A percentile compares a stretch with the other conserved stretches of the same genome.
phyloP scores from a whole-genome alignment of 768 basidiomycete species.

The Russula vinacea region DNA sequence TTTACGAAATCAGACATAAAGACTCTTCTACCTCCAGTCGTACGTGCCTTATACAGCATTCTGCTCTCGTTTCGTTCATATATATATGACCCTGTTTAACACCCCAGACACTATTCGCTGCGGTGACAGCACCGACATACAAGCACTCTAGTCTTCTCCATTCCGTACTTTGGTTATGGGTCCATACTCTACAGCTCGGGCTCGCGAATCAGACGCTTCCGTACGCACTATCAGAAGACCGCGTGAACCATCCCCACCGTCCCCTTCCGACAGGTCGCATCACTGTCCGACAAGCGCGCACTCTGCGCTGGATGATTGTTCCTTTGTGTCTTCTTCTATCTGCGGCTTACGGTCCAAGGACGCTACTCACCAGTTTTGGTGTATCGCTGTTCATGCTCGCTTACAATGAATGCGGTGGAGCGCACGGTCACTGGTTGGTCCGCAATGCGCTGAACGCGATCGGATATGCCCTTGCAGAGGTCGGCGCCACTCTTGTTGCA shows the following conservation, averaged over 20 bases:
- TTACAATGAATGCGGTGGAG: conserved; percentile 34
- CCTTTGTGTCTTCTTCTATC: conserved; percentile 33
- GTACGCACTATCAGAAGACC: conserved; percentile 33
- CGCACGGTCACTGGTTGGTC: conserved; percentile 36
- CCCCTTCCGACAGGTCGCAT: conserved; percentile 38
- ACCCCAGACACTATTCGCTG: conserved; percentile 26
- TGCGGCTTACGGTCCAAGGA: conserved; percentile 26
- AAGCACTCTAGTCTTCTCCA: conserved; percentile 17
- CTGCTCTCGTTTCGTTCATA: too few species aligned
- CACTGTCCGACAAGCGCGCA: conserved; percentile 25
- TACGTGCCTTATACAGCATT: too few species aligned
- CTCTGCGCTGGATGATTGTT: conserved; percentile 35
- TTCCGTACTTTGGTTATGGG: conserved; percentile 36
- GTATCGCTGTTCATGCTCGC: conserved; percentile 29
- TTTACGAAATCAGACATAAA: conserved; percentile 34
- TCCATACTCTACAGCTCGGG: conserved; percentile 36
- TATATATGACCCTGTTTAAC: too few species aligned
- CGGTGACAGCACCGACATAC: conserved; percentile 22
- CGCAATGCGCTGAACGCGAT: conserved; percentile 39
- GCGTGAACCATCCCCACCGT: conserved; percentile 35
- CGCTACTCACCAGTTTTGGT: conserved; percentile 26
- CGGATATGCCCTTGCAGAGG: conserved; percentile 41
- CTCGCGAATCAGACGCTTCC: conserved; percentile 36
- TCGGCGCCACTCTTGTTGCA: conserved; percentile 40
- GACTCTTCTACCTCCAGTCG: conserved; percentile 32